Base-by-base conservation (phyloP, 768 basidiomycete genomes). In the Crassisporium funariophilum region DNA sequence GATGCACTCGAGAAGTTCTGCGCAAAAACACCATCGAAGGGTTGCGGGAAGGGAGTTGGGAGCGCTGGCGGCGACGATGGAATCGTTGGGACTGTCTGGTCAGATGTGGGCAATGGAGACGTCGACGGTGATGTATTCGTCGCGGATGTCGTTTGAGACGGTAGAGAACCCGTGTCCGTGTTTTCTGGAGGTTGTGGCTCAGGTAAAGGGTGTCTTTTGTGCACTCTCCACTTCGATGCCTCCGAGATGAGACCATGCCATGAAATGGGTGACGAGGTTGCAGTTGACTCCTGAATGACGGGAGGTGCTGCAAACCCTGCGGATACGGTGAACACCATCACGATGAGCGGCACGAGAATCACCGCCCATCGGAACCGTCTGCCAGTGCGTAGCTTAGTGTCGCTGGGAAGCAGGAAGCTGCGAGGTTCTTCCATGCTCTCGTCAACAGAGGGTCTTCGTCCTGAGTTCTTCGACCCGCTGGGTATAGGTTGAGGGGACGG, bases 1-100 rank as follows among this genome's bases (percentile, higher is more conserved):
- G 73, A 64, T 11, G 65, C 53, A 24, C 82, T 81, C 12, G 85
- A 80, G 58, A 88, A 91, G 62, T 90, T 88, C 34, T 73, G 63
- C 12, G 78, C 69, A 40, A 92, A 60, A 2, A 75, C 74, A 4
- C 77, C 71, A 58, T 89, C 89, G 60, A 83, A 83, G 0, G 88
- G 75, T 51, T 88, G 87, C 3, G 87, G 87, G 62, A 92, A 91
- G 0, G 90, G 90, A 4, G 79, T 81, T 6, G 88, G 87, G 19
- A 91, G 73, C 5, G 54, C 49, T 2, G 85, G 80, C 3, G 78
- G 64, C 4, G 68, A 52, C 4, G 66, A 49, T 0, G 84, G 83
- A n/a, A 84, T 65, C 2, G 75, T 70, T 1, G 81, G 82, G 6
- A 75, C 56, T 20, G 59, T 45, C 27, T 55, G 71, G 42, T 51